Percentiles rank a stretch among this genome's conserved stretches.
These are phyloP conservation scores for Monosporascus sp. DNA, from an alignment of 2,329 filamentous ascomycete genomes.

Conservation along the genomic window DNA sequence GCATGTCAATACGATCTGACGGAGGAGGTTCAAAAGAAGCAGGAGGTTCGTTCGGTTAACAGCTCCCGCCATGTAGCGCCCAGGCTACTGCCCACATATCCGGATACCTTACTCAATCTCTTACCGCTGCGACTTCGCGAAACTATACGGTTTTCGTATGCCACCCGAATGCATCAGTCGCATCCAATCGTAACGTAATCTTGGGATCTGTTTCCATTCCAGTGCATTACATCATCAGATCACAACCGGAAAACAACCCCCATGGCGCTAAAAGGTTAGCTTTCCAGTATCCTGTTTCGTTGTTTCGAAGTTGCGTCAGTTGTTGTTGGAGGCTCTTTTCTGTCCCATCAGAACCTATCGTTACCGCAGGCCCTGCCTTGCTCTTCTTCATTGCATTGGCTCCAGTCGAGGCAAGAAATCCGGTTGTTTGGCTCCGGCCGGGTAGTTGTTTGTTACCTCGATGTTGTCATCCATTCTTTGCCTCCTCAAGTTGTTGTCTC, in stretches of 20 bases:
- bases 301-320: not conserved
- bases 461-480: not conserved
- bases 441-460: not conserved
- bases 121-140: too few relatives aligned
- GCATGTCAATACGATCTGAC: too few relatives aligned
- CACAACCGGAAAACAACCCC: not conserved
- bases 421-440: not conserved
- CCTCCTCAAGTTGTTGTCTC: not conserved
- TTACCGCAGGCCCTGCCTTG: not conserved
- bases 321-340: not conserved
- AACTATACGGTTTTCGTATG: too few relatives aligned
- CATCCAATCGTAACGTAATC: too few relatives aligned
- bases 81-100: too few relatives aligned
- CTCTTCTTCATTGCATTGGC: not conserved
- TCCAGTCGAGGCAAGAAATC: not conserved
- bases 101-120: too few relatives aligned
- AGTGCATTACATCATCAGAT: not conserved
- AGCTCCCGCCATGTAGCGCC: too few relatives aligned
- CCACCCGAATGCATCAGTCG: too few relatives aligned
- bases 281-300: too few relatives aligned
- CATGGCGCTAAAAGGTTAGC: too few relatives aligned
- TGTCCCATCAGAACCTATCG: not conserved
- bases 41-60: too few relatives aligned
- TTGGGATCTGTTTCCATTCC: not conserved
- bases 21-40: too few relatives aligned